Evolutionary conservation across 208 protist species (phyloP), one percentile per base, ranked within the genome.

Genomic region (Wallacemonas sp.): DNA sequence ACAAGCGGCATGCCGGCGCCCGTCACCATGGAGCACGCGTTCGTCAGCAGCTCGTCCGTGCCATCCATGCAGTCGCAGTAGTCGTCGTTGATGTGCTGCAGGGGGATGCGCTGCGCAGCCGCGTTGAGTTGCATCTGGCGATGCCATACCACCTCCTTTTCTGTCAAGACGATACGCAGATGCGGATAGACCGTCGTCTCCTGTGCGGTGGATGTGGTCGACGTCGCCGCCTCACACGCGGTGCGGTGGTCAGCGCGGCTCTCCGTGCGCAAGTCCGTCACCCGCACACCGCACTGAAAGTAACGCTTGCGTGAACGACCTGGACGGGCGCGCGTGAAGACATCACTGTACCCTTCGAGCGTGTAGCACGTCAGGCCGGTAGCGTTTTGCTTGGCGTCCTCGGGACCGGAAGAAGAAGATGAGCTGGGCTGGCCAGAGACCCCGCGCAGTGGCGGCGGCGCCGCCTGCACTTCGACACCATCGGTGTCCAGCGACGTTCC

Each of bases 61-160:
- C 85, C 88, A 57, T 94, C 88, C 2, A 85, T 27, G 66, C 85
- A 94, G 68, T 94, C 88, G 74, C 88, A 94, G 75, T 94, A 94
- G 70, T 94, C 83, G 62, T 92, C 88, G 70, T 90, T 87, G 21
- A 94, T 48, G 56, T 68, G 65, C 12, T 57, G 6, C 2, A 94
- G 77, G 0, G 70, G 70, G 49, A 94, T 85, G 30, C 47, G 54
- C 68, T 89, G 80, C 6, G 75, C 69, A n/a, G 81, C 85, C 5
- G 73, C 38, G 68, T 91, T 88, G 16, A 65, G 21, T 26, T 82
- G 82, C 38, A 48, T 5, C 23, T 61, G 16, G 11, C 41, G 19
- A 48, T 94, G 87, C 69, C 69, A 63, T 41, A 64, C 23, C 48
- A 71, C 80, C 57, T 94, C 84, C n/a, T 63, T 60, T 0, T 52